Conservation (phyloP, 2,329 filamentous ascomycete species). For the Fusarium sp. region DNA sequence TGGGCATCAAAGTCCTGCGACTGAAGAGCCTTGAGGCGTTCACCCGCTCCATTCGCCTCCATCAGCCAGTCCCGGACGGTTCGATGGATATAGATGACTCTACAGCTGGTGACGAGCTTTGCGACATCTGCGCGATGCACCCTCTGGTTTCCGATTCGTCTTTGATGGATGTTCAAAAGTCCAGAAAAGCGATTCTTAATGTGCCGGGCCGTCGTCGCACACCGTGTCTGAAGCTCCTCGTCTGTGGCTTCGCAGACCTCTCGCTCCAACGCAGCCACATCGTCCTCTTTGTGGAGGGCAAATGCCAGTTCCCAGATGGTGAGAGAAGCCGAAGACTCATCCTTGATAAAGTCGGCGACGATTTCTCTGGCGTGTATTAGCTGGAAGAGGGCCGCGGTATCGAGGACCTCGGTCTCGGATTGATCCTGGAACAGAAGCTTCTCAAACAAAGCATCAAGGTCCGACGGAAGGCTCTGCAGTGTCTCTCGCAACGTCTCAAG, state of each 20-base stretch:
- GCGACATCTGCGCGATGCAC: neutral
- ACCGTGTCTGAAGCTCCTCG: slow-evolving; percentile 30
- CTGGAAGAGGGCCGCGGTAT: slow-evolving; percentile 44
- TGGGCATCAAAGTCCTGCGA: slow-evolving; percentile 45
- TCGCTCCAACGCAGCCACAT: slow-evolving; percentile 22
- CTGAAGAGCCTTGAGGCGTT: slow-evolving; percentile 13
- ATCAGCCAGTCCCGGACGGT: slow-evolving; percentile 51
- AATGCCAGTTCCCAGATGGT: slow-evolving; percentile 51
- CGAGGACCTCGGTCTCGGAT: slow-evolving; percentile 13
- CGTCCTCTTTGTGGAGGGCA: slow-evolving; percentile 36
- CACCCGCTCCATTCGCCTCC: slow-evolving; percentile 33
- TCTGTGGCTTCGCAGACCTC: slow-evolving; percentile 38
- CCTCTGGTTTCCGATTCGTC: slow-evolving; percentile 26
- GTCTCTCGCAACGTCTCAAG: slow-evolving; percentile 9
- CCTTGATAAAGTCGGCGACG: slow-evolving; percentile 48
- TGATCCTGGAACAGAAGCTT: slow-evolving; percentile 47
- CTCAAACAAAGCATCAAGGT: slow-evolving; percentile 47
- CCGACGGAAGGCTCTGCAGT: slow-evolving; percentile 36
- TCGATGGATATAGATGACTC: slow-evolving; percentile 49
- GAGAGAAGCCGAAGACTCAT: slow-evolving; percentile 47
- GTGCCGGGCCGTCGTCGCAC: slow-evolving; percentile 16
- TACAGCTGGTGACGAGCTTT: slow-evolving; percentile 22
- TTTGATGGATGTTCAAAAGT: slow-evolving; percentile 42
- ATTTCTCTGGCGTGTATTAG: slow-evolving; percentile 47
- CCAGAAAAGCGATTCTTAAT: slow-evolving; percentile 41